Percentiles rank a stretch among this genome's conserved stretches.
Conservation (phyloP, 306 rosid genomes). For the Nissolia schottii region DNA sequence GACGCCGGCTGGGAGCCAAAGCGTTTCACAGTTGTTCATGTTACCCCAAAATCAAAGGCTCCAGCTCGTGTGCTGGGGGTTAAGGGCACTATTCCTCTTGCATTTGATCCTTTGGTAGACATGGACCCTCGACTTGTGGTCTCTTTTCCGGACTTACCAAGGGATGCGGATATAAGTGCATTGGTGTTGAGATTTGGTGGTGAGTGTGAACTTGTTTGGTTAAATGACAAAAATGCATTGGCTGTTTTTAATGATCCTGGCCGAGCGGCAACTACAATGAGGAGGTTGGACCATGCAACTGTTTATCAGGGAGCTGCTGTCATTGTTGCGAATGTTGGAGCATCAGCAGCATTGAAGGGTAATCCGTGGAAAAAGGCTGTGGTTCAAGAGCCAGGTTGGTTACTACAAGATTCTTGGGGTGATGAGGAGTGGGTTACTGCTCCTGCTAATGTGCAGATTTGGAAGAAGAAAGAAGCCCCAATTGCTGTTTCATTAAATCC, state of each 20-base stretch:
- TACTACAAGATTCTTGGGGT: constrained; percentile 64
- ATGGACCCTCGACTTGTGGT: constrained; percentile 92
- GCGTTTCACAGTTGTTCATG: constrained; percentile 69
- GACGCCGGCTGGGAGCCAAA: constrained; percentile 89
- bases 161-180: constrained; percentile 81
- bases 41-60: constrained; percentile 62
- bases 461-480: constrained; percentile 62
- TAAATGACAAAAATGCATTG: constrained; percentile 87
- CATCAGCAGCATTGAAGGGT: constrained; percentile 40
- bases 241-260: constrained; percentile 78
- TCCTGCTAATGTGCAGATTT: constrained; percentile 38
- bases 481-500: constrained; percentile 60
- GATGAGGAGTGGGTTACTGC: constrained; percentile 53
- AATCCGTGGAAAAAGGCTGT: constrained; percentile 69
- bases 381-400: constrained; percentile 54
- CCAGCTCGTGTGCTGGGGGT: constrained; percentile 74
- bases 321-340: constrained; percentile 37
- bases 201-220: constrained; percentile 90
- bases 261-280: constrained; percentile 86
- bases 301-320: constrained; percentile 66
- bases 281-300: constrained; percentile 84
- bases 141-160: constrained; percentile 85
- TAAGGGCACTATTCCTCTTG: constrained; percentile 56
- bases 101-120: constrained; percentile 69
- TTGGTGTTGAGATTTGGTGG: constrained; percentile 93